Percentiles rank a stretch among this genome's conserved stretches.
These are phyloP conservation scores for Saprolegnia parasitica DNA, from an alignment of 352 stramenopile genomes.

Conservation along the genomic window DNA sequence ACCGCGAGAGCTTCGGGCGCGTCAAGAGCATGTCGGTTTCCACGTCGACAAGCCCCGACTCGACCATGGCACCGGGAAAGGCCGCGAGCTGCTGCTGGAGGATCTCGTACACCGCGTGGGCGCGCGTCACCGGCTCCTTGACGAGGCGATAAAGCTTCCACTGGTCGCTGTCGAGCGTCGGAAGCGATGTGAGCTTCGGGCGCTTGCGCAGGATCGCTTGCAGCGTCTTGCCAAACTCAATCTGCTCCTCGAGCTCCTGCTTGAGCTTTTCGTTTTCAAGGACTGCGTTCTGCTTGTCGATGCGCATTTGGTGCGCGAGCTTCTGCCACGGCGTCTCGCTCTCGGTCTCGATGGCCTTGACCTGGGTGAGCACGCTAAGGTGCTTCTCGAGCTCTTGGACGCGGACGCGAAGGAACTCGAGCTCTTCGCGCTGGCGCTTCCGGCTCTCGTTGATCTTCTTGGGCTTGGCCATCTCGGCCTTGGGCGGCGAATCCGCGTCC, in stretches of 20 bases:
- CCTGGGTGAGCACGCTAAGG: neutral
- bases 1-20: slow-evolving; percentile 4
- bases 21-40: neutral
- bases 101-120: neutral
- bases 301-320: slow-evolving; percentile 8
- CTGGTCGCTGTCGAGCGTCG: slow-evolving; percentile 11
- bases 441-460: slow-evolving; percentile 22
- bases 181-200: slow-evolving; percentile 4
- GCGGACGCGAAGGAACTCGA: slow-evolving; percentile 21
- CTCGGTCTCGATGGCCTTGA: slow-evolving; percentile 16
- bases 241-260: slow-evolving; percentile 13
- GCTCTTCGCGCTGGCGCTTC: slow-evolving; percentile 19
- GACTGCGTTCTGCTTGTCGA: slow-evolving; percentile 15
- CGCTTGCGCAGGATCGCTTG: slow-evolving; percentile 16
- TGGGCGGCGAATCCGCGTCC: slow-evolving; percentile 15
- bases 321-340: slow-evolving; percentile 14
- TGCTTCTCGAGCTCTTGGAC: slow-evolving; percentile 20
- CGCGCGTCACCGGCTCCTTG: neutral
- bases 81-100: slow-evolving; percentile 6
- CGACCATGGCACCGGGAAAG: slow-evolving; percentile 1
- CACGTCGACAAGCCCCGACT: neutral
- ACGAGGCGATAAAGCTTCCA: neutral
- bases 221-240: slow-evolving; percentile 25
- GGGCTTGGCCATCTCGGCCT: neutral
- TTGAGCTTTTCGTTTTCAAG: slow-evolving; percentile 14